Evolutionary conservation across 2,329 filamentous ascomycete genomes (phyloP).

Genomic region (Trichoderma lentiforme): DNA sequence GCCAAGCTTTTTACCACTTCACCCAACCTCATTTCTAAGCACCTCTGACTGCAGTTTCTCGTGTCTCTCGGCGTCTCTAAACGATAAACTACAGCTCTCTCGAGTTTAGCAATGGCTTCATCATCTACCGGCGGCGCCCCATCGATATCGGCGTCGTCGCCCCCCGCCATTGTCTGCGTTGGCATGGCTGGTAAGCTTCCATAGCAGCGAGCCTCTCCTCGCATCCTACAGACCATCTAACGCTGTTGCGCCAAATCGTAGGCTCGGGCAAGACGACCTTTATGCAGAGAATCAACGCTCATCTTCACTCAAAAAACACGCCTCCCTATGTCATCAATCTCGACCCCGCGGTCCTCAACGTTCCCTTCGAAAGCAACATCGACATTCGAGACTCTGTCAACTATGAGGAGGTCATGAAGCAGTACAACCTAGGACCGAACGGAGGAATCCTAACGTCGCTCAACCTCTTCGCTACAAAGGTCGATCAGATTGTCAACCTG

Average conservation of each 20-base stretch:
- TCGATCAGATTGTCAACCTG: conserved; percentile 87
- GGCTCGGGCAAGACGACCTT: conserved; percentile 99
- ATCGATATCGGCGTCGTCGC: conserved; percentile 35
- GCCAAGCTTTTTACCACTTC: neutral
- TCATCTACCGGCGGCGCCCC: conserved; percentile 30
- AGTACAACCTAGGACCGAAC: conserved; percentile 96
- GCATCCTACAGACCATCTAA: neutral
- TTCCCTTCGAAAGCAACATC: conserved; percentile 96
- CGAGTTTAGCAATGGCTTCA: conserved; percentile 30
- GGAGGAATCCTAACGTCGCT: conserved; percentile 93
- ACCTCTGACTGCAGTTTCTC: neutral
- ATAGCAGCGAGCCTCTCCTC: neutral
- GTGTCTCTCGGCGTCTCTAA: neutral
- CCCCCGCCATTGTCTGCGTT: conserved; percentile 84
- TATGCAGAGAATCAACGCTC: conserved; percentile 95
- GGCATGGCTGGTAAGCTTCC: conserved; percentile 79
- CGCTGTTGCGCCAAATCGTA: conserved; percentile 31
- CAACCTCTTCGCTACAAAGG: conserved; percentile 96
- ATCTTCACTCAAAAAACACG: conserved; percentile 76
- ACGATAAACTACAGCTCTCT: neutral
- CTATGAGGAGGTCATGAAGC: conserved; percentile 99
- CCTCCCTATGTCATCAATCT: conserved; percentile 96
- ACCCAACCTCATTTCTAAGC: neutral
- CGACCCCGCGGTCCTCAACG: conserved; percentile 87
- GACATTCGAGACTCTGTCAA: conserved; percentile 98